These are phyloP conservation scores for Debaryomyces udenii DNA, from an alignment of 1,139 yeast genomes.

Conservation along the genomic window DNA sequence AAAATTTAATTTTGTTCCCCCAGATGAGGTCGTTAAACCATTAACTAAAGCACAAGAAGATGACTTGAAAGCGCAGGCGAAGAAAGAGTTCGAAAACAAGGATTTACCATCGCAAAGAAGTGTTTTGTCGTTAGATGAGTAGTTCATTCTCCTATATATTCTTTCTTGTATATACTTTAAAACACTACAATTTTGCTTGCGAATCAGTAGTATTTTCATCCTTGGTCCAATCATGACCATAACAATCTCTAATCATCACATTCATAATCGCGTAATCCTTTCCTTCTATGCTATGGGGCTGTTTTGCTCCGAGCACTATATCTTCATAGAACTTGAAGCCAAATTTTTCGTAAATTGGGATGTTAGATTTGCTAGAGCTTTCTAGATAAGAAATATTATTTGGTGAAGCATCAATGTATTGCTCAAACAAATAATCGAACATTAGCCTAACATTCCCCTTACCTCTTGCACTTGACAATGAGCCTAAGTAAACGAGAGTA, in stretches of 20 bases:
- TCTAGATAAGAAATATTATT: slow-evolving; percentile 56
- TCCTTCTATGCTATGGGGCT: slow-evolving; percentile 39
- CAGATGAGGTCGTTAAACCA: slow-evolving; percentile 75
- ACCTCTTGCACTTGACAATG: slow-evolving; percentile 61
- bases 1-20: slow-evolving; percentile 81
- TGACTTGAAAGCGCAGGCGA: slow-evolving; percentile 43
- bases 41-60: slow-evolving; percentile 65
- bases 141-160: slow-evolving; percentile 11
- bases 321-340: slow-evolving; percentile 57
- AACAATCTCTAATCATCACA: slow-evolving; percentile 56
- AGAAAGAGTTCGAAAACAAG: slow-evolving; percentile 38
- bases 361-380: slow-evolving; percentile 54
- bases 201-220: slow-evolving; percentile 18
- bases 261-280: slow-evolving; percentile 57
- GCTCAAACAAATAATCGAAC: slow-evolving; percentile 57
- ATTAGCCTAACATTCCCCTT: slow-evolving; percentile 66
- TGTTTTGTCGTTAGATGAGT: slow-evolving; percentile 62
- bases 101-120: slow-evolving; percentile 66
- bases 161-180: slow-evolving; percentile 8
- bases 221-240: slow-evolving; percentile 43
- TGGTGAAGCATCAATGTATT: slow-evolving; percentile 50
- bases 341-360: slow-evolving; percentile 60
- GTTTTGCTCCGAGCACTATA: slow-evolving; percentile 50
- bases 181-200: slow-evolving; percentile 20
- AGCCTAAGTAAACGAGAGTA: slow-evolving; percentile 66